These are phyloP conservation scores for Diplodia sapinea DNA, from an alignment of 2,329 filamentous ascomycete genomes.

Conservation along the genomic window DNA sequence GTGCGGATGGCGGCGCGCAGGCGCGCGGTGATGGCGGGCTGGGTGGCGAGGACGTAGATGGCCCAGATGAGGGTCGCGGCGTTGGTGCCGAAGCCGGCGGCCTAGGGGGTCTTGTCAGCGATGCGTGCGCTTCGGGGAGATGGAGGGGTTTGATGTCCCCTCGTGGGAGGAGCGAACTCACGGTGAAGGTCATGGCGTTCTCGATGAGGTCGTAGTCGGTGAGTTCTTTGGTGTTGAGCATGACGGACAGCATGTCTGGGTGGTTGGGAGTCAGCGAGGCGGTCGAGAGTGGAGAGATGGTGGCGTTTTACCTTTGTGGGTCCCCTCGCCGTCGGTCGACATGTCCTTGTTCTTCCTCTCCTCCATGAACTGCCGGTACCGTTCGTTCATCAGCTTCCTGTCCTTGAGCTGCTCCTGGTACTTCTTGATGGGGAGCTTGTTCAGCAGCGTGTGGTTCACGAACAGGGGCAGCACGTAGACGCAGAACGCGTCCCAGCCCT, in stretches of 20 bases:
- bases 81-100: constrained; percentile 6
- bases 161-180: neutral
- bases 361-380: constrained; percentile 4
- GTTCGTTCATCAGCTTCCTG: neutral
- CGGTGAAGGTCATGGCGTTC: constrained; percentile 18
- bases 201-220: constrained; percentile 17
- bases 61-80: constrained; percentile 3
- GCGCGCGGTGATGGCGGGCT: neutral
- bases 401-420: constrained; percentile 6
- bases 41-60: constrained; percentile 9
- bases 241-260: constrained; percentile 12
- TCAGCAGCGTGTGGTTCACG: constrained; percentile 8
- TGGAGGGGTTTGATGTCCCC: no score
- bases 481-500: constrained; percentile 17
- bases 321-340: constrained; percentile 1
- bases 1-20: neutral
- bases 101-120: no score
- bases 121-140: no score
- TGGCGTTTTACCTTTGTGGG: neutral
- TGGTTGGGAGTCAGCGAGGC: no score
- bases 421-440: constrained; percentile 2
- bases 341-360: constrained; percentile 3
- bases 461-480: constrained; percentile 8
- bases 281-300: no score
- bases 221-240: constrained; percentile 5